These are phyloP conservation scores for Arabidopsis arenosa DNA, from an alignment of 345 rosid species.

Conservation along the genomic window DNA sequence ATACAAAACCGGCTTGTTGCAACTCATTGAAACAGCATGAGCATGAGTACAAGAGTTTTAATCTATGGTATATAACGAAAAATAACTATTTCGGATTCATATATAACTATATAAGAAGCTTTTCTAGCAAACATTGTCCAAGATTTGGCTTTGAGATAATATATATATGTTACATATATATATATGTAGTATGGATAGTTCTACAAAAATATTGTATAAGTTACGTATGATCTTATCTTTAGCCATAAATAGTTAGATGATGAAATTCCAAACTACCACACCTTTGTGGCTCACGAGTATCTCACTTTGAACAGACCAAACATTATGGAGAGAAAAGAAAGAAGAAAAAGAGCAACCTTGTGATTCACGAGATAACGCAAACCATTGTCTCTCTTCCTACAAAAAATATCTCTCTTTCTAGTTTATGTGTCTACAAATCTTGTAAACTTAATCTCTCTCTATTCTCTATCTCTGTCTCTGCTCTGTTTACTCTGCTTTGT, in stretches of 20 bases:
- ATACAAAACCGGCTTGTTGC: neutral
- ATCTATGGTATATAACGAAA: too few relatives aligned
- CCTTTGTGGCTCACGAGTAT: constrained; percentile 44
- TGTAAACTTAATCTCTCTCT: constrained; percentile 15
- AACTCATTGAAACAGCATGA: constrained; percentile 7
- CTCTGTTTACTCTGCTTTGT: constrained; percentile 15
- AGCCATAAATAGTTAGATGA: constrained; percentile 35
- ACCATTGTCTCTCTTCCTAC: constrained; percentile 25
- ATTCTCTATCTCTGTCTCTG: constrained; percentile 6
- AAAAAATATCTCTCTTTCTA: constrained; percentile 10
- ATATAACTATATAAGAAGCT: neutral
- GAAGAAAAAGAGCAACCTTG: constrained; percentile 27
- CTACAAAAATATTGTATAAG: neutral
- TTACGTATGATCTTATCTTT: constrained; percentile 16
- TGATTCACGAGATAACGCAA: constrained; percentile 42
- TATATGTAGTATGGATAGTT: constrained; percentile 10
- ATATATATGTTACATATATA: neutral
- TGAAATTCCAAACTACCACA: constrained; percentile 46
- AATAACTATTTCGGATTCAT: neutral
- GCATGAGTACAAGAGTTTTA: too few relatives aligned
- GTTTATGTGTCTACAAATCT: constrained; percentile 35
- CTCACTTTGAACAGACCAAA: constrained; percentile 46
- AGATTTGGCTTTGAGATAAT: constrained; percentile 5
- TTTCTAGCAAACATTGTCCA: constrained; percentile 14
- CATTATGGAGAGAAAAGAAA: constrained; percentile 29